Conservation (phyloP, 805 yeast species). For the Candida sonorensis region DNA sequence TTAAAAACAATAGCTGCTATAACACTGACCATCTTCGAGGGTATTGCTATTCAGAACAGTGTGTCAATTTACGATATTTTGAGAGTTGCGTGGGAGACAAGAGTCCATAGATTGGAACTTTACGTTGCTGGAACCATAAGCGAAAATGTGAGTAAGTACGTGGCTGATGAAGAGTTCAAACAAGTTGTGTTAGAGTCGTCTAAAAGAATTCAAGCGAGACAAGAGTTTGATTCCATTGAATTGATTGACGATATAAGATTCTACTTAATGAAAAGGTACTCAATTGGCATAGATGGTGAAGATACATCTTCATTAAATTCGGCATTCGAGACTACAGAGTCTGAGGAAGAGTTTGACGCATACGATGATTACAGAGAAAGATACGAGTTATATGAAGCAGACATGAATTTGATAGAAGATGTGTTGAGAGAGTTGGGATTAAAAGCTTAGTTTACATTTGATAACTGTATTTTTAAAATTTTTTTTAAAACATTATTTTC, state of each 20-base stretch:
- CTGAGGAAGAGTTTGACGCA: constrained; percentile 3
- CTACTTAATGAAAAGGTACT: constrained; percentile 39
- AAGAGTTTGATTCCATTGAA: constrained; percentile 76
- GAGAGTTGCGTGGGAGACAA: constrained; percentile 60
- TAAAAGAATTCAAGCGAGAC: constrained; percentile 46
- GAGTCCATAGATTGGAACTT: constrained; percentile 58
- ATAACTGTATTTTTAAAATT: background rate
- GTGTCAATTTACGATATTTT: constrained; percentile 48
- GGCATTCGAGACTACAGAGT: constrained; percentile 11
- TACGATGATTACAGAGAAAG: constrained; percentile 17
- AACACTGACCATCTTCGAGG: constrained; percentile 29
- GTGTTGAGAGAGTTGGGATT: constrained; percentile 32
- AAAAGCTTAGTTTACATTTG: constrained; percentile 41
- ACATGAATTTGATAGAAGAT: constrained; percentile 33
- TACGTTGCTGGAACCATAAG: constrained; percentile 57
- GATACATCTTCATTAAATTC: too few relatives aligned
- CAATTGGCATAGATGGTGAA: constrained; percentile 21
- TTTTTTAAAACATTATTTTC: background rate
- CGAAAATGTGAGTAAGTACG: constrained; percentile 33
- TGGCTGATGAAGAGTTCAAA: constrained; percentile 33
- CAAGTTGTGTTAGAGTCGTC: constrained; percentile 31
- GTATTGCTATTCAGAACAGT: constrained; percentile 14
- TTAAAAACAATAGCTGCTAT: constrained; percentile 60
- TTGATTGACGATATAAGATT: constrained; percentile 71
- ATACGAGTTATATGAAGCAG: constrained; percentile 24